A percentile compares a stretch with the other conserved stretches of the same genome.
phyloP scores from a whole-genome alignment of 2,329 filamentous ascomycete genomes.

The Apiospora hydei region DNA sequence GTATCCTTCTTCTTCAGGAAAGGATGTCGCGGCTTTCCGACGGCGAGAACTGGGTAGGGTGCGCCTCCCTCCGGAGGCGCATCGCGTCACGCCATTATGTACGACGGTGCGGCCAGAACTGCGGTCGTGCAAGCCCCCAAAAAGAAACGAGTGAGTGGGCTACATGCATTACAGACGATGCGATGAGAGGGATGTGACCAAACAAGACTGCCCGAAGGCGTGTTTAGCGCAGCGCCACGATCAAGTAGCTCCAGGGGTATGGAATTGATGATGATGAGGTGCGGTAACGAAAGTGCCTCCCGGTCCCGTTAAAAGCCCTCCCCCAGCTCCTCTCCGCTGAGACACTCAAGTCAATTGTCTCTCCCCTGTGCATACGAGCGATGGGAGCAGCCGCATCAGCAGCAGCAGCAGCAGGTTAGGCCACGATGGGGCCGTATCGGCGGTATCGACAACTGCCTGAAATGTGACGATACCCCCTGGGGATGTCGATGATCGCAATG shows the following conservation, averaged over 20 bases:
- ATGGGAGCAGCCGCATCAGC: not conserved
- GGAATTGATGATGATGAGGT: not conserved
- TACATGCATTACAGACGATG: not conserved
- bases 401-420: not conserved
- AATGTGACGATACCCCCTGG: not conserved
- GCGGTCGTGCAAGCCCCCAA: not conserved
- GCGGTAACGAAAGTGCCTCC: not conserved
- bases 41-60: not conserved
- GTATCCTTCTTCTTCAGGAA: not conserved
- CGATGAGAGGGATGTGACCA: conserved; percentile 18
- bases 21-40: conserved; percentile 18
- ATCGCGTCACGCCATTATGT: conserved; percentile 14
- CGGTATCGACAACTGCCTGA: not conserved
- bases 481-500: conserved; percentile 11
- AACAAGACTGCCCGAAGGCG: conserved; percentile 3
- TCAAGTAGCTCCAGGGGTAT: conserved; percentile 16
- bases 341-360: conserved; percentile 22
- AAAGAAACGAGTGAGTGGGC: not conserved
- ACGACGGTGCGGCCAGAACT: conserved; percentile 7
- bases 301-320: not conserved
- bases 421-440: not conserved
- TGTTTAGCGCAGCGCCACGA: conserved; percentile 14
- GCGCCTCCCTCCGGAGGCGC: not conserved
- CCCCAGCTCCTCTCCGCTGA: not conserved
- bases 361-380: not conserved